A percentile compares a stretch with the other conserved stretches of the same genome.
Conservation (phyloP, 495 filamentous ascomycete species). For the Lindgomyces ingoldianus region DNA sequence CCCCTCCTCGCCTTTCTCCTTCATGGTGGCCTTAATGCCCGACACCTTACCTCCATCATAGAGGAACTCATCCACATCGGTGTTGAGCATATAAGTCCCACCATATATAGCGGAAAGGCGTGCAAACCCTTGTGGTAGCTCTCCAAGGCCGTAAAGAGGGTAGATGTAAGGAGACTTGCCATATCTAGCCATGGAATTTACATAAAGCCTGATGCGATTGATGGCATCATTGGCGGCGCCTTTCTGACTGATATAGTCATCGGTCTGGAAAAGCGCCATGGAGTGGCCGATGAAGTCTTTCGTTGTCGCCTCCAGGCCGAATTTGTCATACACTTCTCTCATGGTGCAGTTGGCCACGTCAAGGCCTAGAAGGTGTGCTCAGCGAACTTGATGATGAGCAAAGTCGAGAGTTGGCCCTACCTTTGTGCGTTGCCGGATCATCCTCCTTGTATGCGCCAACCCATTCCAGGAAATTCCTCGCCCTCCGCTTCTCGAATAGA, state of each 20-base stretch:
- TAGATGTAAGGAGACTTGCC: constrained; percentile 99
- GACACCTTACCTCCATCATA: constrained; percentile 81
- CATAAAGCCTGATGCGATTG: constrained; percentile 91
- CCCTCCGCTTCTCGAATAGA: constrained; percentile 93
- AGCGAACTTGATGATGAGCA: constrained; percentile 11
- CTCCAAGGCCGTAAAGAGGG: constrained; percentile 94
- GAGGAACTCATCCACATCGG: constrained; percentile 81
- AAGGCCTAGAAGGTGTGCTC: constrained; percentile 60
- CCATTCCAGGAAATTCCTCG: constrained; percentile 97
- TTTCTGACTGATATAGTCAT: constrained; percentile 73
- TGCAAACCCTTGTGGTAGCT: constrained; percentile 97
- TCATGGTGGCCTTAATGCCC: constrained; percentile 97
- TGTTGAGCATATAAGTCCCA: constrained; percentile 99
- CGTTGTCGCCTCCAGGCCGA: constrained; percentile 86
- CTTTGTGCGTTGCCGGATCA: constrained; percentile 83
- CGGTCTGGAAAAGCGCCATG: constrained; percentile 92
- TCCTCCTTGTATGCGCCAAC: constrained; percentile 85
- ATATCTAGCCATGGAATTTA: constrained; percentile 96
- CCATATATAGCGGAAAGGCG: constrained; percentile 97
- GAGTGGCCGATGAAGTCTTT: constrained; percentile 96
- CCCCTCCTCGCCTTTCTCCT: constrained; percentile 70
- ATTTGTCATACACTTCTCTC: constrained; percentile 98
- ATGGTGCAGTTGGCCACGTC: constrained; percentile 78
- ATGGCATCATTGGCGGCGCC: constrained; percentile 84
- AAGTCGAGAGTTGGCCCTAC: constrained; percentile 50